phyloP scores from a whole-genome alignment of 352 stramenopile genomes.

The Pythium rishiriense region DNA sequence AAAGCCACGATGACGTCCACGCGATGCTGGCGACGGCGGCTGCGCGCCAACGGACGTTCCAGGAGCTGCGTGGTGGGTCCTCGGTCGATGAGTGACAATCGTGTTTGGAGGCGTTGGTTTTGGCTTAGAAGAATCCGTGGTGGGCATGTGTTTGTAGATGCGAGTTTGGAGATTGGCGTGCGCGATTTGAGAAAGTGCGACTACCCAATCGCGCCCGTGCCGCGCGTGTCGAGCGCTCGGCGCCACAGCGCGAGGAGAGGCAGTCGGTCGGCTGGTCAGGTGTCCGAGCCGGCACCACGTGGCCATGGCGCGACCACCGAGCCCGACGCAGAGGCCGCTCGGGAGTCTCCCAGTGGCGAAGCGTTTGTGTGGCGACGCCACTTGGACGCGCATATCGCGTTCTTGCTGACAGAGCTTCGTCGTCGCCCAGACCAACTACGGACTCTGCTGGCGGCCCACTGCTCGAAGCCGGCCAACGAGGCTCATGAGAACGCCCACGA shows the following conservation, averaged over 20 bases:
- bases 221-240: constrained; percentile 6
- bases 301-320: no score
- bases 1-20: constrained; percentile 1
- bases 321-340: background rate
- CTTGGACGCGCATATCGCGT: constrained; percentile 45
- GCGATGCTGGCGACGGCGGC: constrained; percentile 11
- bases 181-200: constrained; percentile 25
- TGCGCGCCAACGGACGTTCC: constrained; percentile 19
- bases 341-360: background rate
- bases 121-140: no score
- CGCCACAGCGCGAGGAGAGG: background rate
- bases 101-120: background rate
- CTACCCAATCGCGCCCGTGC: constrained; percentile 20
- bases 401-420: constrained; percentile 47
- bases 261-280: background rate
- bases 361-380: constrained; percentile 35
- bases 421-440: constrained; percentile 36
- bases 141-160: constrained; percentile 3
- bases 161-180: constrained; percentile 12
- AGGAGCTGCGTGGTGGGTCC: constrained; percentile 15
- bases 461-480: constrained; percentile 13
- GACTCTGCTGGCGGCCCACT: constrained; percentile 34
- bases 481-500: constrained; percentile 23
- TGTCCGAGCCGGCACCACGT: no score
- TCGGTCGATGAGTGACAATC: background rate